Percentiles rank a stretch among this genome's conserved stretches.
phyloP scores from a whole-genome alignment of 2,329 filamentous ascomycete genomes.

The Cercospora sp. region DNA sequence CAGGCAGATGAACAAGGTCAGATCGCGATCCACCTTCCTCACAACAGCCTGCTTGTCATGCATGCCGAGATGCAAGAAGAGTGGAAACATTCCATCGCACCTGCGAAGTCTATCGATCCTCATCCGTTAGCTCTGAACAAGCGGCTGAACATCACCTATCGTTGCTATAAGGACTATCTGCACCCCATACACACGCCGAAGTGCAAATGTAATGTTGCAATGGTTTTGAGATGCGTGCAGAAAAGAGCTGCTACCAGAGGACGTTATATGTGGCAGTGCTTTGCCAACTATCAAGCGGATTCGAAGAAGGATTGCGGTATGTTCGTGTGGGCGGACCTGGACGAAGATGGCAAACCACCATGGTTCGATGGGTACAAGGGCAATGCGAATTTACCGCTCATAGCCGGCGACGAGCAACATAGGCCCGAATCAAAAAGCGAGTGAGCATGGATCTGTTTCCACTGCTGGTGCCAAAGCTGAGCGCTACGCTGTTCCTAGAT shows the following conservation, averaged over 20 bases:
- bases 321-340: slow-evolving; percentile 84
- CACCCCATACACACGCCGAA: slow-evolving; percentile 75
- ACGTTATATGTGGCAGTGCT: slow-evolving; percentile 91
- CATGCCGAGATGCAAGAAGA: slow-evolving; percentile 97
- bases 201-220: slow-evolving; percentile 72
- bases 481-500: not conserved
- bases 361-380: slow-evolving; percentile 50
- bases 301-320: slow-evolving; percentile 64
- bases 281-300: slow-evolving; percentile 69
- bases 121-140: slow-evolving; percentile 79
- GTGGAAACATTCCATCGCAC: slow-evolving; percentile 87
- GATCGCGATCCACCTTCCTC: slow-evolving; percentile 88
- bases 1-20: slow-evolving; percentile 71
- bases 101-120: slow-evolving; percentile 73
- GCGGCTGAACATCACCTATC: slow-evolving; percentile 91
- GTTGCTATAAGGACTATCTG: slow-evolving; percentile 75
- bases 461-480: no score
- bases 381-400: slow-evolving; percentile 33
- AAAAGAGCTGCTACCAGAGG: slow-evolving; percentile 74
- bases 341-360: slow-evolving; percentile 78
- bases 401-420: not conserved
- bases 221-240: slow-evolving; percentile 74
- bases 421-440: not conserved
- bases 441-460: not conserved
- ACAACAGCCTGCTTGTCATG: slow-evolving; percentile 93